These are phyloP conservation scores for Pichia sp. DNA, from an alignment of 1,139 yeast genomes.

Conservation along the genomic window DNA sequence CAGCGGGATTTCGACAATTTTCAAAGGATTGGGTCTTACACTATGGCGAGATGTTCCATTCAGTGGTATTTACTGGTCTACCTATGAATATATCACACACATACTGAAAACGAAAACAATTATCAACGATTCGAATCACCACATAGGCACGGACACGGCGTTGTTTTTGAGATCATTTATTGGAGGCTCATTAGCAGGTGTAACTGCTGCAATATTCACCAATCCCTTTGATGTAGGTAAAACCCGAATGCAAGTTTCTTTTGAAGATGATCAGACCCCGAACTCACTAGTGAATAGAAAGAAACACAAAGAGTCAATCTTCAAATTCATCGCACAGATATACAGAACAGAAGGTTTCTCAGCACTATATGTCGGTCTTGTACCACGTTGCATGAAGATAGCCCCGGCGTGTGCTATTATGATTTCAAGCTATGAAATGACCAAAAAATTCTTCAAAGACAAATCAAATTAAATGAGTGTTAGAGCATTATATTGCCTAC, in stretches of 20 bases:
- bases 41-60: conserved; percentile 98
- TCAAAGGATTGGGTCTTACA: conserved; percentile 82
- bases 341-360: conserved; percentile 65
- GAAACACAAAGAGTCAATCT: conserved; percentile 46
- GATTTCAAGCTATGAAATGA: conserved; percentile 92
- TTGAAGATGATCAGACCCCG: conserved; percentile 24
- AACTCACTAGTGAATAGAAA: conserved; percentile 15
- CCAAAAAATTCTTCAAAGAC: conserved; percentile 59
- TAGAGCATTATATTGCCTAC: background rate
- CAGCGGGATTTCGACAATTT: conserved; percentile 63
- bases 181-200: conserved; percentile 82
- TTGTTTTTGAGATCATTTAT: conserved; percentile 71
- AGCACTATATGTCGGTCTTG: conserved; percentile 79
- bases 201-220: conserved; percentile 79
- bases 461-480: conserved; percentile 4
- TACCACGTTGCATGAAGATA: conserved; percentile 82
- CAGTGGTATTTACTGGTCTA: conserved; percentile 91
- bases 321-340: conserved; percentile 59
- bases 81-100: conserved; percentile 51
- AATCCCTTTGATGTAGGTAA: conserved; percentile 98
- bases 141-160: conserved; percentile 28
- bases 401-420: conserved; percentile 98
- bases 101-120: conserved; percentile 19
- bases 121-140: conserved; percentile 14
- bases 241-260: conserved; percentile 78